phyloP scores from a whole-genome alignment of 2,329 filamentous ascomycete genomes.

The Penicillium fuscoglaucum region DNA sequence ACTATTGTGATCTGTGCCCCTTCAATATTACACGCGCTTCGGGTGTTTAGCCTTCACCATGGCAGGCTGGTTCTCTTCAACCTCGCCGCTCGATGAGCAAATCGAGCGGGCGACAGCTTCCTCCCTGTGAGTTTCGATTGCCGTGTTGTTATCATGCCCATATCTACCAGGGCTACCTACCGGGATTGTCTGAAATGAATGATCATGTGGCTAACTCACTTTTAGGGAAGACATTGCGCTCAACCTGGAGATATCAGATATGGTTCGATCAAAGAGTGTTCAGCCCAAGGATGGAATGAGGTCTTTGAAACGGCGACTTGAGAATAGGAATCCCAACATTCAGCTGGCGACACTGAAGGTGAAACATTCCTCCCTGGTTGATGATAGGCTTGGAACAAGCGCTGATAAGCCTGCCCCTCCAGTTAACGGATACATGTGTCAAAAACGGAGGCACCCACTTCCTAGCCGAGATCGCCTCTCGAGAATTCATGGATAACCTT shows the following conservation, averaged over 20 bases:
- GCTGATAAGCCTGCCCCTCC: constrained; percentile 14
- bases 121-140: constrained; percentile 68
- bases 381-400: constrained; percentile 68
- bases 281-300: constrained; percentile 98
- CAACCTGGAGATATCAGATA: constrained; percentile 96
- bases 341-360: constrained; percentile 94
- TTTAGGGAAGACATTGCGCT: constrained; percentile 89
- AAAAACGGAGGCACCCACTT: constrained; percentile 98
- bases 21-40: not conserved
- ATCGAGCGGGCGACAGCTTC: constrained; percentile 92
- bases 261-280: constrained; percentile 95
- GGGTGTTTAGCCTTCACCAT: constrained; percentile 59
- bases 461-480: constrained; percentile 88
- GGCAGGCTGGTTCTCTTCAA: constrained; percentile 95
- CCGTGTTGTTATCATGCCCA: constrained; percentile 11
- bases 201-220: constrained; percentile 12
- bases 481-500: constrained; percentile 98
- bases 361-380: constrained; percentile 61
- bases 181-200: not conserved
- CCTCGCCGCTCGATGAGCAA: constrained; percentile 92
- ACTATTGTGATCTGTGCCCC: constrained; percentile 30
- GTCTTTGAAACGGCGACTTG: constrained; percentile 88
- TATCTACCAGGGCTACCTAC: not conserved
- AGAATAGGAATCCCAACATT: constrained; percentile 95
- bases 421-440: constrained; percentile 96